These are phyloP conservation scores for Achaetomium macrosporum DNA, from an alignment of 2,329 filamentous ascomycete genomes.

Conservation along the genomic window DNA sequence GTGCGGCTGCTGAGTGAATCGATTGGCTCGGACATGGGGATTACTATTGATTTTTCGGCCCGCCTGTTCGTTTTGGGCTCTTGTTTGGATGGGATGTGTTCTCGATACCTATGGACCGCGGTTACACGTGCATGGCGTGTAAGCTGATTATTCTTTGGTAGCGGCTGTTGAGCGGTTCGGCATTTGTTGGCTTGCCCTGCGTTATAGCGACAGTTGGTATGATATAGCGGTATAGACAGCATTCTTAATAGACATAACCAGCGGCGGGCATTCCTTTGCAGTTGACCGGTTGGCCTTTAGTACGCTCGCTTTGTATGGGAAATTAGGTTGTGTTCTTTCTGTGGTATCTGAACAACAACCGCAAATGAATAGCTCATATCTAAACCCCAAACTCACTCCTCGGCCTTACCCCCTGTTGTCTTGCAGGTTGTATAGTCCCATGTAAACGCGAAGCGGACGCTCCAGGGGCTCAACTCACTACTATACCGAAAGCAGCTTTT, in stretches of 20 bases:
- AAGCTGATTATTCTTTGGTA: constrained; percentile 3
- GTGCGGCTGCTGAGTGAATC: neutral
- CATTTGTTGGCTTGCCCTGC: neutral
- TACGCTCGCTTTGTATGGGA: neutral
- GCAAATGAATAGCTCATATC: neutral
- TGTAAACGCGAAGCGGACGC: neutral
- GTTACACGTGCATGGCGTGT: constrained; percentile 6
- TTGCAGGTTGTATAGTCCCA: neutral
- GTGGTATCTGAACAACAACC: neutral
- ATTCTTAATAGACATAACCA: neutral
- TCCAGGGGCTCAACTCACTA: neutral
- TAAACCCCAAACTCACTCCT: neutral
- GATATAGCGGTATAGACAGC: neutral
- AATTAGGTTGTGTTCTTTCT: neutral
- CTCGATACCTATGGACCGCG: neutral
- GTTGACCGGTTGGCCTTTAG: no score
- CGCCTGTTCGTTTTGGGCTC: neutral
- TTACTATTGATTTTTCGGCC: neutral
- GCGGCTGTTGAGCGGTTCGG: neutral
- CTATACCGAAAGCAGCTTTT: neutral
- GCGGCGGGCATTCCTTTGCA: neutral
- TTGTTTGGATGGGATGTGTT: constrained; percentile 1
- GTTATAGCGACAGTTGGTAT: neutral
- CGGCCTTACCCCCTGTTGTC: neutral
- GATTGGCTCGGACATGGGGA: neutral